phyloP scores from a whole-genome alignment of 495 filamentous ascomycete genomes.

The Hypoxylon crocopeplum region DNA sequence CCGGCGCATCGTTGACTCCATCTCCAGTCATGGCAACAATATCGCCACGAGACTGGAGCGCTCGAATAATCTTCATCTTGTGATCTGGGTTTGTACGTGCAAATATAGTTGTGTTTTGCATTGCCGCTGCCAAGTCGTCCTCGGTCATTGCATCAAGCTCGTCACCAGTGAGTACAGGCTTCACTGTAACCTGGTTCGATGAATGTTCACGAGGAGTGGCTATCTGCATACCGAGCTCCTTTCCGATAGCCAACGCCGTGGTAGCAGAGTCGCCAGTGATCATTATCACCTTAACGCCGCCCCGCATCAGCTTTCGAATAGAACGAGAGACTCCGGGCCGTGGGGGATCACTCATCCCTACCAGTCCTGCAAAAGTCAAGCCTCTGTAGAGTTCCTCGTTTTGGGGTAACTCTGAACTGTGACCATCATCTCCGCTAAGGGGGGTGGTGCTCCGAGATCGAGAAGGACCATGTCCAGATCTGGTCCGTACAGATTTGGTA shows the following conservation, averaged over 20 bases:
- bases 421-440: conserved; percentile 39
- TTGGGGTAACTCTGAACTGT: conserved; percentile 51
- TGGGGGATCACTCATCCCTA: conserved; percentile 97
- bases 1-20: conserved; percentile 96
- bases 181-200: conserved; percentile 55
- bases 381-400: conserved; percentile 80
- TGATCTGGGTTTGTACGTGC: conserved; percentile 96
- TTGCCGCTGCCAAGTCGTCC: conserved; percentile 78
- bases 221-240: conserved; percentile 88
- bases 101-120: conserved; percentile 89
- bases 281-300: conserved; percentile 96
- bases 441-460: conserved; percentile 43
- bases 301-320: conserved; percentile 89
- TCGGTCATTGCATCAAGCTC: conserved; percentile 92
- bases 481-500: conserved; percentile 44
- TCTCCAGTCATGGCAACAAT: conserved; percentile 99
- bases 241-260: conserved; percentile 91
- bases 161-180: conserved; percentile 82
- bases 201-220: conserved; percentile 54
- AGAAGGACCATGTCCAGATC: conserved; percentile 30
- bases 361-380: conserved; percentile 86
- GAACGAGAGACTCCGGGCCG: conserved; percentile 86
- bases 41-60: conserved; percentile 90
- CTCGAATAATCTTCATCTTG: conserved; percentile 94
- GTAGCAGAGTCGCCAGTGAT: conserved; percentile 96